A percentile compares a stretch with the other conserved stretches of the same genome.
Conservation (phyloP, 306 rosid genomes). For the Fragaria ananassa region DNA sequence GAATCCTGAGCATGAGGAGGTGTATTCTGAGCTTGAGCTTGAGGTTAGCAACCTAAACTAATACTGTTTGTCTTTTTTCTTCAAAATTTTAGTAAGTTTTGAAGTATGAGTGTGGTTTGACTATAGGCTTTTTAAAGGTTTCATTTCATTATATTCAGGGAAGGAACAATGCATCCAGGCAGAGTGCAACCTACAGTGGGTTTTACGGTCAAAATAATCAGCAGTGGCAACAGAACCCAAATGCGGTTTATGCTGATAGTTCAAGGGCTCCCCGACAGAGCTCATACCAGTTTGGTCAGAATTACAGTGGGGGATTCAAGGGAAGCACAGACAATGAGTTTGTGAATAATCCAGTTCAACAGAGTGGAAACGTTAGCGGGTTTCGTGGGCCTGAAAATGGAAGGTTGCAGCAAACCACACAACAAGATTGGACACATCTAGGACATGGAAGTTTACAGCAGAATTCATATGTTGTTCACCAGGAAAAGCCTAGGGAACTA, state of each 20-base stretch:
- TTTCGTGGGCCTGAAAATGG: conserved; percentile 25
- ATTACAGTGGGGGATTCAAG: conserved; percentile 2
- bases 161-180: conserved; percentile 1
- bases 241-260: conserved; percentile 13
- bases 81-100: background rate
- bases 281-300: conserved; percentile 5
- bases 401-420: conserved; percentile 20
- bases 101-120: background rate
- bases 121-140: background rate
- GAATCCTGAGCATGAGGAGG: background rate
- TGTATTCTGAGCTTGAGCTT: conserved; percentile 4
- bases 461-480: conserved; percentile 19
- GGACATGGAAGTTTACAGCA: conserved; percentile 19
- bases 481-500: conserved; percentile 27
- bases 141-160: background rate
- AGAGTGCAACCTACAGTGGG: conserved; percentile 9
- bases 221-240: conserved; percentile 15
- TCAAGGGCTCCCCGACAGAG: conserved; percentile 8
- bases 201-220: conserved; percentile 24
- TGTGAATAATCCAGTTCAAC: conserved; percentile 12
- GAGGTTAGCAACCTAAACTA: conserved; percentile 7
- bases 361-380: conserved; percentile 24
- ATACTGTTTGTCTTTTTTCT: background rate
- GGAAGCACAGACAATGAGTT: conserved; percentile 4
- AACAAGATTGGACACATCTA: conserved; percentile 1